Percentiles rank a stretch among this genome's conserved stretches.
phyloP scores from a whole-genome alignment of 768 basidiomycete species.

The Xerocomellus dryophilus region DNA sequence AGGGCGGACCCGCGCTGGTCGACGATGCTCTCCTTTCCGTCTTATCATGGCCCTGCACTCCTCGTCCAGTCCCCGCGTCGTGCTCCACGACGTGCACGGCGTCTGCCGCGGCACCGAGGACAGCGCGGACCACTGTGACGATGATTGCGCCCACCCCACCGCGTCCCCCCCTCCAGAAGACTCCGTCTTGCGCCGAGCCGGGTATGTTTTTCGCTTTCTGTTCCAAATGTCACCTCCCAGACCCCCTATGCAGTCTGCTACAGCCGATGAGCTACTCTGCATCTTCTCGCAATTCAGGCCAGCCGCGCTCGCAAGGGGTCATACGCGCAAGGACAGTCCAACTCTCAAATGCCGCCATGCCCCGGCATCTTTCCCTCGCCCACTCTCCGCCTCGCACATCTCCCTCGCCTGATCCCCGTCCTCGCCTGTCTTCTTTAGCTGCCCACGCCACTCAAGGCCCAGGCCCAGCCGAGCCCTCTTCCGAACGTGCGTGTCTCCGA shows the following conservation, averaged over 20 bases:
- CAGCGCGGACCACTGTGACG: conserved; percentile 3
- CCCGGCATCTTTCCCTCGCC: conserved; percentile 8
- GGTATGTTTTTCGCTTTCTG: conserved; percentile 38
- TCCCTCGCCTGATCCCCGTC: background rate
- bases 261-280: conserved; percentile 49
- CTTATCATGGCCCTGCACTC: conserved; percentile 10
- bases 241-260: conserved; percentile 43
- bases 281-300: conserved; percentile 17
- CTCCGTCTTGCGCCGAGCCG: conserved; percentile 49
- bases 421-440: conserved; percentile 1
- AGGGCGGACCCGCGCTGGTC: background rate
- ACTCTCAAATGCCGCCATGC: conserved; percentile 49
- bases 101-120: background rate
- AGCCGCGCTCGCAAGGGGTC: conserved; percentile 54
- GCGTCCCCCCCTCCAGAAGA: conserved; percentile 34
- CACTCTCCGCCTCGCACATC: conserved; percentile 1
- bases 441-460: conserved; percentile 15
- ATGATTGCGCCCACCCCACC: conserved; percentile 13
- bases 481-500: conserved; percentile 24
- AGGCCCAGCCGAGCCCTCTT: conserved; percentile 17
- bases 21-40: background rate
- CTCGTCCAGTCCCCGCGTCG: background rate
- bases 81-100: background rate
- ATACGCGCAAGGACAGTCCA: conserved; percentile 68
- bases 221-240: background rate